Conservation (phyloP, 208 protist genomes). For the Blechomonas ayalai region DNA sequence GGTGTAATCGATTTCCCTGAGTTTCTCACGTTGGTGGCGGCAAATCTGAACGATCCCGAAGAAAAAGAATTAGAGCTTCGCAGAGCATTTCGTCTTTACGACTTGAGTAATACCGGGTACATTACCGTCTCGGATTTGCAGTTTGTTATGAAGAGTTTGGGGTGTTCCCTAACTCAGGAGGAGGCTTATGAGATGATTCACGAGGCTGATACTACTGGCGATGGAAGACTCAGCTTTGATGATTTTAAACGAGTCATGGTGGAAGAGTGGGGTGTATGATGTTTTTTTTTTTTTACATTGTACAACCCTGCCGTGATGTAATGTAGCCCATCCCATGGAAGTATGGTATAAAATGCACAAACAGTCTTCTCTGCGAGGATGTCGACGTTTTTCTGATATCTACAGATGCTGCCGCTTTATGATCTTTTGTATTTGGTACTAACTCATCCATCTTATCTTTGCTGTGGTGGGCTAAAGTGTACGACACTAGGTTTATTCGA, state of each 20-base stretch:
- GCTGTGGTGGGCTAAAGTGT: too few relatives aligned
- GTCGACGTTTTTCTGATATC: too few relatives aligned
- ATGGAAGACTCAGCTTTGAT: slow-evolving; percentile 83
- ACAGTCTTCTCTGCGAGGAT: too few relatives aligned
- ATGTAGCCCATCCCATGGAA: too few relatives aligned
- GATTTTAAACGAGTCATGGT: slow-evolving; percentile 86
- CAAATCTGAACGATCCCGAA: slow-evolving; percentile 80
- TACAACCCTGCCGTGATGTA: not conserved
- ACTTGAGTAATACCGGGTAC: slow-evolving; percentile 92
- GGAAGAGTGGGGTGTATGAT: slow-evolving; percentile 16
- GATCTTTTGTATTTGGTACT: too few relatives aligned
- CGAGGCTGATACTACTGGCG: slow-evolving; percentile 84
- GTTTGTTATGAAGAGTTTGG: slow-evolving; percentile 90
- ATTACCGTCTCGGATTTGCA: slow-evolving; percentile 89
- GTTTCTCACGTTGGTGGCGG: slow-evolving; percentile 87
- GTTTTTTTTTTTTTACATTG: slow-evolving; percentile 2
- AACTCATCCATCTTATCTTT: too few relatives aligned
- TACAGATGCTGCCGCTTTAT: too few relatives aligned
- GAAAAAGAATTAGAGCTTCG: slow-evolving; percentile 91
- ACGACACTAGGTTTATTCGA: too few relatives aligned
- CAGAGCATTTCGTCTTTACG: slow-evolving; percentile 92
- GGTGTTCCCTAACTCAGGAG: slow-evolving; percentile 85
- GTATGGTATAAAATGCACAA: too few relatives aligned
- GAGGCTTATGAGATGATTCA: slow-evolving; percentile 92
- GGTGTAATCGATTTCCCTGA: slow-evolving; percentile 98